These are phyloP conservation scores for Protostelium mycophagum DNA, from an alignment of 78 protist species.

Conservation along the genomic window DNA sequence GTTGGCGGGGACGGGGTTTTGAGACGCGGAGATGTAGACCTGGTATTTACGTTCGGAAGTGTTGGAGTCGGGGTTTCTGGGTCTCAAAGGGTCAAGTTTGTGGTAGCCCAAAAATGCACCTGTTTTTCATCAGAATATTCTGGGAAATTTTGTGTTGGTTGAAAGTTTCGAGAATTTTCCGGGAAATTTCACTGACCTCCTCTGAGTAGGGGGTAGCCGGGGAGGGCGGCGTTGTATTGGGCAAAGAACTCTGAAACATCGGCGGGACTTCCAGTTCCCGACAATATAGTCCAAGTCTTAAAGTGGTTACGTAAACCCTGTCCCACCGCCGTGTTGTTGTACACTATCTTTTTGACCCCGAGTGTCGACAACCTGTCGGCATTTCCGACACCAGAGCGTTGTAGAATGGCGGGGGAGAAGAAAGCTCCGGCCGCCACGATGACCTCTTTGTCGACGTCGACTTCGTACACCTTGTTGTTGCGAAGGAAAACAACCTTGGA, in stretches of 20 bases:
- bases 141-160: neutral
- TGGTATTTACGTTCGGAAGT: neutral
- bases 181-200: neutral
- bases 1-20: slow-evolving; percentile 1
- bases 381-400: neutral
- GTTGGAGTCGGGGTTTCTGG: neutral
- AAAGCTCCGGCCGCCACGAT: neutral
- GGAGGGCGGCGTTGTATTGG: neutral
- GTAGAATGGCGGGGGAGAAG: neutral
- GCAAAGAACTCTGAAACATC: neutral
- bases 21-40: neutral
- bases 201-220: neutral
- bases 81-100: neutral
- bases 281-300: neutral
- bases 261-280: neutral
- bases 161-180: no score
- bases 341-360: neutral
- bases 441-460: neutral
- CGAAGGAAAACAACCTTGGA: neutral
- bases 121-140: neutral
- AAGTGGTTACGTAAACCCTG: neutral
- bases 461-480: neutral
- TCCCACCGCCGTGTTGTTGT: neutral
- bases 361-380: neutral
- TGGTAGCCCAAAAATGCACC: neutral